Percentiles rank a stretch among this genome's conserved stretches.
These are phyloP conservation scores for Psophocarpus tetragonolobus DNA, from an alignment of 306 rosid genomes.

Conservation along the genomic window DNA sequence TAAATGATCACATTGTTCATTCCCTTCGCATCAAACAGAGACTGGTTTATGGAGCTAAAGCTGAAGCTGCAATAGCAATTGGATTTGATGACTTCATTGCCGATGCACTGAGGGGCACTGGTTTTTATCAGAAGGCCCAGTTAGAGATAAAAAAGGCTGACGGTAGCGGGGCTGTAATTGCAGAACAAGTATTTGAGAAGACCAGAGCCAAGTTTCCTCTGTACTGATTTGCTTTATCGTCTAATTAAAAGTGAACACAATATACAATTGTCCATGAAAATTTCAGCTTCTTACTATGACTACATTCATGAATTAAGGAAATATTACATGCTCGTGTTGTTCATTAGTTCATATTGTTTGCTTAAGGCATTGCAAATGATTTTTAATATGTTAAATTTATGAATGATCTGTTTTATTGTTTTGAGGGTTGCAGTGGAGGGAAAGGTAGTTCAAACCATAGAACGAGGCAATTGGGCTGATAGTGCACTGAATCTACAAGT, in stretches of 20 bases:
- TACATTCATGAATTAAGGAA: not conserved
- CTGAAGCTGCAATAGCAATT: constrained; percentile 82
- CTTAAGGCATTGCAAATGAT: not conserved
- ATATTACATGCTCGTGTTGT: not conserved
- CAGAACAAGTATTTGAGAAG: constrained; percentile 89
- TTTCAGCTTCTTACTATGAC: constrained; percentile 2
- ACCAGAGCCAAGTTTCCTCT: constrained; percentile 65
- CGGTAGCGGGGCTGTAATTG: constrained; percentile 71
- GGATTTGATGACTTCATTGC: constrained; percentile 85
- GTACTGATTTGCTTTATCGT: constrained; percentile 29
- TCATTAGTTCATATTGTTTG: not conserved
- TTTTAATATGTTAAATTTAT: not conserved
- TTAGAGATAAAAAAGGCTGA: constrained; percentile 90
- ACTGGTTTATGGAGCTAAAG: constrained; percentile 87
- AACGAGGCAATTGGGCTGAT: not conserved
- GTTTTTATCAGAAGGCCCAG: constrained; percentile 64
- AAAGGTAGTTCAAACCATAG: constrained; percentile 2
- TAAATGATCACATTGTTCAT: not conserved
- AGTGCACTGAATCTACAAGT: constrained; percentile 8
- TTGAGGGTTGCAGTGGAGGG: not conserved
- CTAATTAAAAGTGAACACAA: not conserved
- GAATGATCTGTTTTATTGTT: not conserved
- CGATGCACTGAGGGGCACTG: constrained; percentile 83
- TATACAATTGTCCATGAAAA: not conserved
- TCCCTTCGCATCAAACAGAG: constrained; percentile 53